A percentile compares a stretch with the other conserved stretches of the same genome.
Evolutionary conservation across 2,329 filamentous ascomycete genomes (phyloP).

Genomic region (Geoglossum cookeanum): DNA sequence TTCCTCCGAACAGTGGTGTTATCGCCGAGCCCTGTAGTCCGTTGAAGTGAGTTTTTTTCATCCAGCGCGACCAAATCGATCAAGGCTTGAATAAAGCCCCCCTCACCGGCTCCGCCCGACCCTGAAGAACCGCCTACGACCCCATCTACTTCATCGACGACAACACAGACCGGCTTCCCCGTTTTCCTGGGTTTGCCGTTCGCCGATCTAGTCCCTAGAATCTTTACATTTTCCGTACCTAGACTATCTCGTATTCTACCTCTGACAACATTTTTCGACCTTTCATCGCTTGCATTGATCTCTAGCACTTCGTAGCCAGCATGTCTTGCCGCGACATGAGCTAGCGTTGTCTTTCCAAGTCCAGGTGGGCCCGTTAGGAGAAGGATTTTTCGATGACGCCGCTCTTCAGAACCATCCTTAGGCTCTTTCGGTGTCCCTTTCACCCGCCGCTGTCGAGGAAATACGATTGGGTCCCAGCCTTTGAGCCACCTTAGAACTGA

Average conservation of each 20-base stretch:
- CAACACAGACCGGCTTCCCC: conserved; percentile 74
- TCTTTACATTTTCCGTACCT: conserved; percentile 83
- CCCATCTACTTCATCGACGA: conserved; percentile 94
- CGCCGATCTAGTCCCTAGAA: conserved; percentile 35
- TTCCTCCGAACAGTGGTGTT: conserved; percentile 25
- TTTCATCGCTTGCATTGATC: conserved; percentile 94
- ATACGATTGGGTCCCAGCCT: conserved; percentile 81
- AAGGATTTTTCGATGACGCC: conserved; percentile 67
- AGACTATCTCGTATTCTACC: conserved; percentile 80
- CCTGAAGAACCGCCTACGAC: conserved; percentile 53
- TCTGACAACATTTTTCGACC: conserved; percentile 75
- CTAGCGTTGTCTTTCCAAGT: conserved; percentile 85
- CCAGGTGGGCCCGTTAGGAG: conserved; percentile 83
- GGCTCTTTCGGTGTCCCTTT: conserved; percentile 29
- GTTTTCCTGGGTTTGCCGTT: conserved; percentile 45
- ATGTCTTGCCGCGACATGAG: conserved; percentile 87
- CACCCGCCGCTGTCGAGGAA: conserved; percentile 51
- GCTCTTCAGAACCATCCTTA: conserved; percentile 43
- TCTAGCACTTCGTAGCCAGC: conserved; percentile 93
- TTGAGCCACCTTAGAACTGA: conserved; percentile 86
- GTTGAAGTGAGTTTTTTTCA: conserved; percentile 49
- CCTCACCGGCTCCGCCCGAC: conserved; percentile 52
- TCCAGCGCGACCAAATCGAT: conserved; percentile 79
- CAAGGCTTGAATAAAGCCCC: conserved; percentile 85
- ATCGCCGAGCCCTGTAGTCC: neutral